Evolutionary conservation across 257 asterid species (phyloP), one percentile per base, ranked within the genome.

Genomic region (Dorcoceras hygrometricum): DNA sequence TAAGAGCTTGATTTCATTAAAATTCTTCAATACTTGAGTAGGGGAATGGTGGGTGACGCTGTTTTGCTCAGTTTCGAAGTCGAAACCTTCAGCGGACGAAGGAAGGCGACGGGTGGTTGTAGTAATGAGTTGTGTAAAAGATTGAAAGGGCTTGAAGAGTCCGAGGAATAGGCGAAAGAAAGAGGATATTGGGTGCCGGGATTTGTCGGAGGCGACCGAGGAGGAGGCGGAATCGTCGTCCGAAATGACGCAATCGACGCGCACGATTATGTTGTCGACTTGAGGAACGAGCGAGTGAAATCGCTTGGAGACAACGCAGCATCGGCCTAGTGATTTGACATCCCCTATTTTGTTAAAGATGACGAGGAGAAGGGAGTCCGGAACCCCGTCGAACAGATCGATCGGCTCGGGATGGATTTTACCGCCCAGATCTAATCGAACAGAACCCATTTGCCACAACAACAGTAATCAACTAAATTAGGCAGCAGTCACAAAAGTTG

Each of bases 31-130:
- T 0, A 90, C 92, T 28, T 90, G 95, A 2, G 87, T 80, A 6
- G 97, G 97, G 0, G 97, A 90, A 62, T 90, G 97, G 74, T 90
- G 97, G 5, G 97, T 88, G 34, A 87, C 90, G 54, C 65, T 75
- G 74, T 57, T 80, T 31, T 76, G 84, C 51, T 86, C 95, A 24
- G 67, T 50, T 11, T 73, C 92, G 60, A 67, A 73, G 22, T 81
- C 84, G 24, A 62, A 71, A 8, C 63, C 81, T 0, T 62, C 66
- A 2, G 79, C 24, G 4, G 70, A 69, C 0, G 79, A 64, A 16
- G 71, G 28, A 34, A 68, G 59, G 12, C 84, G 79, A 8, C 73
- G 70, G 6, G 82, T 48, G 11, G 83, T 73, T 16, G 82, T 79
- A 50, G 68, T 72, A 23, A 89, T 83, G 39, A 84, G 71, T 67